Evolutionary conservation across 441 rosid genomes (phyloP).

Genomic region (Gossypium schwendimanii): DNA sequence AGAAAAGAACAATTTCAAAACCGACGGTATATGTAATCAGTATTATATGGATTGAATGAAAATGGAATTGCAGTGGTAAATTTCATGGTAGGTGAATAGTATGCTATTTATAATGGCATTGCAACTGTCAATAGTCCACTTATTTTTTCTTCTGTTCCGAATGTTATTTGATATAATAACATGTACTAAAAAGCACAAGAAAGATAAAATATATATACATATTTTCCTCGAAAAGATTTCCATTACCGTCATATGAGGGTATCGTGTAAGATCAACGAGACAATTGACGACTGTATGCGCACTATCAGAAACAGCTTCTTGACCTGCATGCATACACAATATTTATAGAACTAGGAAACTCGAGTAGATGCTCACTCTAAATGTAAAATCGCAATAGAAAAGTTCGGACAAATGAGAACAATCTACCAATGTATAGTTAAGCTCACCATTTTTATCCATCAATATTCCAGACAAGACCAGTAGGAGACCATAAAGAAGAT

Average conservation of each 20-base stretch:
- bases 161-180: not conserved
- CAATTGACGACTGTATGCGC: conserved; percentile 49
- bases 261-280: conserved; percentile 39
- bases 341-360: conserved; percentile 1
- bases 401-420: not conserved
- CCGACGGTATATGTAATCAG: not conserved
- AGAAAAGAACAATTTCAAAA: not conserved
- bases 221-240: not conserved
- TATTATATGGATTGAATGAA: not conserved
- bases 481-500: conserved; percentile 53
- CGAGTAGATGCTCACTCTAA: not conserved
- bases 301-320: conserved; percentile 52
- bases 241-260: conserved; percentile 66
- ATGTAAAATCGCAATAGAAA: not conserved
- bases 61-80: not conserved
- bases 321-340: conserved; percentile 40
- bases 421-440: not conserved
- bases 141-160: not conserved
- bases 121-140: not conserved
- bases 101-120: not conserved
- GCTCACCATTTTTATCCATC: conserved; percentile 58
- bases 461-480: conserved; percentile 72
- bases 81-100: not conserved
- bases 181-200: not conserved
- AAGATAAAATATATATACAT: not conserved